These are phyloP conservation scores for Starmerella cellae DNA, from an alignment of 805 yeast genomes.

Conservation along the genomic window DNA sequence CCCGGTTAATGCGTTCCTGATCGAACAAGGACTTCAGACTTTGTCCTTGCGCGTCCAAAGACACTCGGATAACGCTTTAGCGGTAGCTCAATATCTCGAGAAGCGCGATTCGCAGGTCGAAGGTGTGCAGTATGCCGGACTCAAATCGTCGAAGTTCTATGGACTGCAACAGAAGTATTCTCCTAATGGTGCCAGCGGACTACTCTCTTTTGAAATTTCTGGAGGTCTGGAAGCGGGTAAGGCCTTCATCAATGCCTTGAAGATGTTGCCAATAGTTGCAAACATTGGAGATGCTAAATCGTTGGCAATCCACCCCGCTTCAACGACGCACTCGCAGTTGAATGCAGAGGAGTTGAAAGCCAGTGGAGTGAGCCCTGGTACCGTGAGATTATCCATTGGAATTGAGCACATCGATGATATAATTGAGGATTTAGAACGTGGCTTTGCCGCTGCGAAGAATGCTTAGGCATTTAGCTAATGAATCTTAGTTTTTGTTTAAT, in stretches of 20 bases:
- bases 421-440: constrained; percentile 75
- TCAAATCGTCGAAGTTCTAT: constrained; percentile 64
- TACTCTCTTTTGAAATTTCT: constrained; percentile 80
- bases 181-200: constrained; percentile 71
- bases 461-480: too few relatives aligned
- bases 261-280: constrained; percentile 83
- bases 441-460: constrained; percentile 49
- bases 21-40: constrained; percentile 88
- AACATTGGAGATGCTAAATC: constrained; percentile 96
- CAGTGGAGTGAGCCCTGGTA: constrained; percentile 79
- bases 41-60: constrained; percentile 87
- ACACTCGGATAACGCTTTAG: constrained; percentile 70
- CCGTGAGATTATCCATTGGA: constrained; percentile 82
- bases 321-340: constrained; percentile 90
- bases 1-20: constrained; percentile 78
- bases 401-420: constrained; percentile 85
- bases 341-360: constrained; percentile 63
- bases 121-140: constrained; percentile 90
- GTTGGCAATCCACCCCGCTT: constrained; percentile 88
- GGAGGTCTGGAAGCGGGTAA: constrained; percentile 61
- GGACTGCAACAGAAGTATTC: constrained; percentile 74
- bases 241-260: constrained; percentile 66
- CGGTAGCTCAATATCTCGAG: constrained; percentile 66
- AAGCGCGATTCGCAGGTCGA: constrained; percentile 45
- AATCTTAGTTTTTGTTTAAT: too few relatives aligned